Evolutionary conservation across 2,329 filamentous ascomycete species (phyloP).

Genomic region (Geosmithia morbida): DNA sequence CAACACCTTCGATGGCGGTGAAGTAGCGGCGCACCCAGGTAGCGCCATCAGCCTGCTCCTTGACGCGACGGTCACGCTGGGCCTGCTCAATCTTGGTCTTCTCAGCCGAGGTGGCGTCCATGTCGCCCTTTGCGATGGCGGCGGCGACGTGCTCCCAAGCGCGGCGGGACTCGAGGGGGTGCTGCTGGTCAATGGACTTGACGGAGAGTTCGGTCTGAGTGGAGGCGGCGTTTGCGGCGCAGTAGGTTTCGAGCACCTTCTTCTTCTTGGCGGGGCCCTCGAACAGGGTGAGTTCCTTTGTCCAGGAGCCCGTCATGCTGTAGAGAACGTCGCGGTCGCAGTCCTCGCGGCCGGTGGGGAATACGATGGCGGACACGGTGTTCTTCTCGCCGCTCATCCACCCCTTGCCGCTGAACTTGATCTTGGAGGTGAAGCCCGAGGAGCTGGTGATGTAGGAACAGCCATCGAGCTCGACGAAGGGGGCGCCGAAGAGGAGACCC

Average conservation of each 20-base stretch:
- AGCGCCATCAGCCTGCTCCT: slow-evolving; percentile 59
- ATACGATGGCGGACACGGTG: slow-evolving; percentile 63
- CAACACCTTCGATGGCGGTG: slow-evolving; percentile 29
- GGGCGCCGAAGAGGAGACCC: slow-evolving; percentile 71
- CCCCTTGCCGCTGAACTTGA: slow-evolving; percentile 86
- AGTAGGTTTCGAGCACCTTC: slow-evolving; percentile 42
- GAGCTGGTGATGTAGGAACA: slow-evolving; percentile 76
- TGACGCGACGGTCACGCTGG: slow-evolving; percentile 59
- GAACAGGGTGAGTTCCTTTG: slow-evolving; percentile 64
- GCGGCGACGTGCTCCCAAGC: slow-evolving; percentile 80
- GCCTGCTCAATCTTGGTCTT: slow-evolving; percentile 85
- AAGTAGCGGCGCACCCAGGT: slow-evolving; percentile 84
- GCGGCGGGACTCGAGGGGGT: slow-evolving; percentile 73
- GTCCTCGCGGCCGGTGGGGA: slow-evolving; percentile 53
- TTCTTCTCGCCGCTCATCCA: slow-evolving; percentile 97
- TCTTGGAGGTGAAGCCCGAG: slow-evolving; percentile 73
- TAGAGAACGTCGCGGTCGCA: slow-evolving; percentile 63
- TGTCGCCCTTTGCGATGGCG: slow-evolving; percentile 68
- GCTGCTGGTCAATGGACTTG: slow-evolving; percentile 61
- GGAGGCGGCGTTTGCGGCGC: slow-evolving; percentile 33
- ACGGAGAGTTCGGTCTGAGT: slow-evolving; percentile 53
- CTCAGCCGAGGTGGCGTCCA: slow-evolving; percentile 63
- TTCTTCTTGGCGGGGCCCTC: slow-evolving; percentile 42
- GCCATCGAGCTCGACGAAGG: slow-evolving; percentile 83
- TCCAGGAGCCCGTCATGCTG: slow-evolving; percentile 85